A percentile compares a stretch with the other conserved stretches of the same genome.
These are phyloP conservation scores for Candida freyschussii DNA, from an alignment of 1,139 yeast genomes.

Conservation along the genomic window DNA sequence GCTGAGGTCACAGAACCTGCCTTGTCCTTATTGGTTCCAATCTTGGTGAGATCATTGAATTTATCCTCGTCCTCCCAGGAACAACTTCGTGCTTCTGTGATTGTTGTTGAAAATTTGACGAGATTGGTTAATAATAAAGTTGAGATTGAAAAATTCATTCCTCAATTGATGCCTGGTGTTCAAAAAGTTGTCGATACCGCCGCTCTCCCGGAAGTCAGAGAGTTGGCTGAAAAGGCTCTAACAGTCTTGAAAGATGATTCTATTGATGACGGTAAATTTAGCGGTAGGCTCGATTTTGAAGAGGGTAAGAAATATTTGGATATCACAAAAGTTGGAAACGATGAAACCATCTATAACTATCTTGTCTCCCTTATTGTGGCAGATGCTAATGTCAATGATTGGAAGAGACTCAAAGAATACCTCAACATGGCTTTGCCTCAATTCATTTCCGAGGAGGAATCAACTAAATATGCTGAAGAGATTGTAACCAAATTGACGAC, in stretches of 20 bases:
- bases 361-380: conserved; percentile 53
- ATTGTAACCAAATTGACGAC: conserved; percentile 55
- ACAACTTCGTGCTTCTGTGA: conserved; percentile 93
- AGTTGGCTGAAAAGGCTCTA: conserved; percentile 81
- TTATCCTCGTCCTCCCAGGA: conserved; percentile 90
- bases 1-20: conserved; percentile 99
- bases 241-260: conserved; percentile 73
- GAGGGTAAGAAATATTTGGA: conserved; percentile 47
- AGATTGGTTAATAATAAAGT: conserved; percentile 91
- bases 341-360: conserved; percentile 36
- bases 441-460: conserved; percentile 35
- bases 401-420: conserved; percentile 66
- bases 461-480: conserved; percentile 38
- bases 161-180: conserved; percentile 83
- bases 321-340: conserved; percentile 34
- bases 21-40: conserved; percentile 83
- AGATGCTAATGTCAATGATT: conserved; percentile 87
- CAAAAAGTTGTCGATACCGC: conserved; percentile 86
- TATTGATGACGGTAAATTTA: conserved; percentile 60
- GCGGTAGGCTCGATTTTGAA: conserved; percentile 60
- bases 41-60: conserved; percentile 84
- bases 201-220: conserved; percentile 94
- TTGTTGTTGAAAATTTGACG: conserved; percentile 92
- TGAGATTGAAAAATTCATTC: conserved; percentile 86
- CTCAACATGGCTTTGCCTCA: conserved; percentile 41